These are phyloP conservation scores for Nothophoma quercina DNA, from an alignment of 2,329 filamentous ascomycete species.

Conservation along the genomic window DNA sequence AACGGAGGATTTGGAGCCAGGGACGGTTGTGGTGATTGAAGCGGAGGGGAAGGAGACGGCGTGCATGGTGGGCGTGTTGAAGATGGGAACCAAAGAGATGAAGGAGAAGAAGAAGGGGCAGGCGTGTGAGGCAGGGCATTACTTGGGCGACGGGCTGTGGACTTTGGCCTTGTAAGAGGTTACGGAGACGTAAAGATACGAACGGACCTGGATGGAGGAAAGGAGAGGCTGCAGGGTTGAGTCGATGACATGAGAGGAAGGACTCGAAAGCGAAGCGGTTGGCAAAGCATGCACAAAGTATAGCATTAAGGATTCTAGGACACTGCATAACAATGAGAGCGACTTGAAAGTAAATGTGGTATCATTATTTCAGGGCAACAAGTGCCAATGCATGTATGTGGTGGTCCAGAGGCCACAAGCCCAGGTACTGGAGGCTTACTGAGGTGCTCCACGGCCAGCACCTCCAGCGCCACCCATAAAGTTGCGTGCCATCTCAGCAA, in stretches of 20 bases:
- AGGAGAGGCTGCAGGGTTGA: too few species aligned
- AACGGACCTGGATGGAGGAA: too few species aligned
- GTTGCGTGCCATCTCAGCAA: slow-evolving; percentile 83
- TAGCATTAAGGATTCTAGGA: background rate
- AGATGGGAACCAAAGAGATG: slow-evolving; percentile 86
- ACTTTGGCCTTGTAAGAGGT: slow-evolving; percentile 63
- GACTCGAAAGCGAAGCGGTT: background rate
- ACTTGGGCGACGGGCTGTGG: slow-evolving; percentile 93
- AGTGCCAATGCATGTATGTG: slow-evolving; percentile 5
- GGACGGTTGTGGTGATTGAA: slow-evolving; percentile 84
- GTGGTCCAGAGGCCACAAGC: background rate
- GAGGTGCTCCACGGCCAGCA: slow-evolving; percentile 31
- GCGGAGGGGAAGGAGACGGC: slow-evolving; percentile 94
- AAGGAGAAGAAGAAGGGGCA: slow-evolving; percentile 94
- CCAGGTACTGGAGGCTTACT: slow-evolving; percentile 18
- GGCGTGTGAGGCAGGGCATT: slow-evolving; percentile 93
- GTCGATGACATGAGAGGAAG: too few species aligned
- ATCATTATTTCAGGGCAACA: slow-evolving; percentile 29
- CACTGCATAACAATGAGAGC: background rate
- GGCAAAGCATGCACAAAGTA: background rate
- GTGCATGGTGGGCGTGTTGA: slow-evolving; percentile 85
- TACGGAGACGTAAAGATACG: too few species aligned
- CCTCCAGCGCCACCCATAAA: slow-evolving; percentile 66
- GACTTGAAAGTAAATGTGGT: slow-evolving; percentile 29
- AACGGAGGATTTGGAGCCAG: slow-evolving; percentile 75